Percentiles rank a stretch among this genome's conserved stretches.
Evolutionary conservation across 2,329 filamentous ascomycete genomes (phyloP).

Genomic region (Claviceps paspali): DNA sequence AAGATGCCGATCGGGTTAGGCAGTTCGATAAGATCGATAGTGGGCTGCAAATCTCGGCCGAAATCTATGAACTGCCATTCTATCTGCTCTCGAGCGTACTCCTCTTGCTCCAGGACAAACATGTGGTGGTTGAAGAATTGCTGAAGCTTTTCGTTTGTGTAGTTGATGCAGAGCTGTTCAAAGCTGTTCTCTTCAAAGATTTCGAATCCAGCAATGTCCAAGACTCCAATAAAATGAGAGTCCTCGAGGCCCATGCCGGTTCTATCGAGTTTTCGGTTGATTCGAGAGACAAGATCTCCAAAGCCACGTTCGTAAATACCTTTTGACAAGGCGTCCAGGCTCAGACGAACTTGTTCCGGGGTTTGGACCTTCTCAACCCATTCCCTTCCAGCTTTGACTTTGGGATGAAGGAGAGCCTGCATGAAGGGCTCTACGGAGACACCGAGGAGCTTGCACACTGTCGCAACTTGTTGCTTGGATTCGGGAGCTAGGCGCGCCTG

Average conservation of each 20-base stretch:
- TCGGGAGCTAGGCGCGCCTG: constrained; percentile 73
- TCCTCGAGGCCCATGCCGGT: constrained; percentile 72
- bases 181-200: constrained; percentile 99
- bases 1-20: constrained; percentile 97
- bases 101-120: constrained; percentile 97
- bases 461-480: constrained; percentile 57
- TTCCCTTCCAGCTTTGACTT: constrained; percentile 87
- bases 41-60: constrained; percentile 89
- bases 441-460: constrained; percentile 70
- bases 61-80: constrained; percentile 99
- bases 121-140: constrained; percentile 99
- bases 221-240: constrained; percentile 88
- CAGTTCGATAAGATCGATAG: constrained; percentile 91
- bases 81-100: constrained; percentile 93
- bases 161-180: constrained; percentile 98
- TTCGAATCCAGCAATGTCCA: constrained; percentile 98
- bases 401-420: constrained; percentile 77
- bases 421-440: constrained; percentile 76
- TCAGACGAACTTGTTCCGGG: constrained; percentile 82
- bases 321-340: constrained; percentile 83
- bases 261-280: constrained; percentile 85
- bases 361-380: constrained; percentile 99
- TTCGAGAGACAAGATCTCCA: constrained; percentile 77
- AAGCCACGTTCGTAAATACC: constrained; percentile 97
- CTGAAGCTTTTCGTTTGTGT: constrained; percentile 97